Conservation (phyloP, 257 asterid genomes). For the Gentiana straminea region DNA sequence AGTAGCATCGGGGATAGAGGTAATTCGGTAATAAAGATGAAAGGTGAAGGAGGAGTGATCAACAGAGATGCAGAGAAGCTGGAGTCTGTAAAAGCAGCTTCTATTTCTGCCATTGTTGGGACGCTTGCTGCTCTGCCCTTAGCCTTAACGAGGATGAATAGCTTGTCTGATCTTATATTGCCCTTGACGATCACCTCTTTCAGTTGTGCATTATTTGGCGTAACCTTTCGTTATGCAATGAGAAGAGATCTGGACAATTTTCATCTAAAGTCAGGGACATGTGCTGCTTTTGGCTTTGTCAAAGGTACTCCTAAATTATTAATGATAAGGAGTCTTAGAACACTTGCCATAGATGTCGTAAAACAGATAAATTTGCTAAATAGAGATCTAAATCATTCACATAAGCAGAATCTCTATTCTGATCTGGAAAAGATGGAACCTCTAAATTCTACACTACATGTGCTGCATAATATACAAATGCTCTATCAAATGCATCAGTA, state of each 20-base stretch:
- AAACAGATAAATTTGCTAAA: no score
- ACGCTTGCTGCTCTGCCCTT: slow-evolving; percentile 65
- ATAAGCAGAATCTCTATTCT: no score
- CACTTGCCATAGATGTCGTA: no score
- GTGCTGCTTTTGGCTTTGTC: slow-evolving; percentile 76
- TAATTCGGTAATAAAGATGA: slow-evolving; percentile 7
- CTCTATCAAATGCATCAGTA: no score
- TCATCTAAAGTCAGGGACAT: slow-evolving; percentile 76
- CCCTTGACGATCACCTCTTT: slow-evolving; percentile 60
- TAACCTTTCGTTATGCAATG: slow-evolving; percentile 72
- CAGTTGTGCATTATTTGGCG: slow-evolving; percentile 82
- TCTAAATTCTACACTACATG: no score
- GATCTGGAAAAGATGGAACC: no score
- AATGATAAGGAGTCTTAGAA: no score
- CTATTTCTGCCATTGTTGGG: slow-evolving; percentile 61
- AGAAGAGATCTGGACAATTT: slow-evolving; percentile 76
- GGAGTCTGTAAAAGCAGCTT: slow-evolving; percentile 78
- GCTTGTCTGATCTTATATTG: slow-evolving; percentile 40
- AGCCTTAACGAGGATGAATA: slow-evolving; percentile 37
- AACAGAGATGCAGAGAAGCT: slow-evolving; percentile 50
- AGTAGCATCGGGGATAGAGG: slow-evolving; percentile 8
- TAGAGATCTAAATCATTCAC: no score
- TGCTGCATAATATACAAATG: no score
- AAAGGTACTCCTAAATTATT: slow-evolving; percentile 36
- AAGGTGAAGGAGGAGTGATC: slow-evolving; percentile 16